phyloP scores from a whole-genome alignment of 2,329 filamentous ascomycete species.

The Diaporthe sp. region DNA sequence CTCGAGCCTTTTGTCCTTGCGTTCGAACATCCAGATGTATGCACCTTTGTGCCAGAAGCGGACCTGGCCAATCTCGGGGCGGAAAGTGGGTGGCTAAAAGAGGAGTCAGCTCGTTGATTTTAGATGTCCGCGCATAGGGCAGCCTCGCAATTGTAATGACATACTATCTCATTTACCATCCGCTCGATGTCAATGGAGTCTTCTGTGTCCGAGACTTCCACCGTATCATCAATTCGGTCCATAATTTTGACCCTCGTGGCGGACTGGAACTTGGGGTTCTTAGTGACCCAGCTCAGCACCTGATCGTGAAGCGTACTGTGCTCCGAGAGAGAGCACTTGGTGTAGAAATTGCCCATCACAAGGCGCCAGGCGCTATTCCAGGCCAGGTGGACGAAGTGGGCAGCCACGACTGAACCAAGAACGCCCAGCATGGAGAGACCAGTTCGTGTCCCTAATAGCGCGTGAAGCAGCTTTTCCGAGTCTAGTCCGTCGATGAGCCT shows the following conservation, averaged over 20 bases:
- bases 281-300: conserved; percentile 28
- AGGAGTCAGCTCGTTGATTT: background rate
- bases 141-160: background rate
- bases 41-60: conserved; percentile 35
- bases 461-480: conserved; percentile 15
- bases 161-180: conserved; percentile 38
- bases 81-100: conserved; percentile 20
- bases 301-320: background rate
- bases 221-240: conserved; percentile 3
- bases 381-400: conserved; percentile 23
- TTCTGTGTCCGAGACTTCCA: conserved; percentile 32
- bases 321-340: conserved; percentile 36
- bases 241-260: conserved; percentile 17
- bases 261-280: conserved; percentile 26
- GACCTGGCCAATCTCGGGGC: conserved; percentile 35
- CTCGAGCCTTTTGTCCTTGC: conserved; percentile 38
- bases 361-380: conserved; percentile 14
- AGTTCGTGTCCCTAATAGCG: conserved; percentile 21
- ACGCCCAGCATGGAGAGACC: conserved; percentile 27
- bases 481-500: conserved; percentile 29
- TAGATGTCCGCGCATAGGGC: too few species aligned
- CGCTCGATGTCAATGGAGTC: conserved; percentile 27
- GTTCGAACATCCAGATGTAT: conserved; percentile 37
- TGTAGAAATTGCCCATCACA: conserved; percentile 24
- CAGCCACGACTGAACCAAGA: background rate